Evolutionary conservation across 2,329 filamentous ascomycete genomes (phyloP), one percentile per base, ranked within the genome.

Genomic region (Plectosphaerella sp.): DNA sequence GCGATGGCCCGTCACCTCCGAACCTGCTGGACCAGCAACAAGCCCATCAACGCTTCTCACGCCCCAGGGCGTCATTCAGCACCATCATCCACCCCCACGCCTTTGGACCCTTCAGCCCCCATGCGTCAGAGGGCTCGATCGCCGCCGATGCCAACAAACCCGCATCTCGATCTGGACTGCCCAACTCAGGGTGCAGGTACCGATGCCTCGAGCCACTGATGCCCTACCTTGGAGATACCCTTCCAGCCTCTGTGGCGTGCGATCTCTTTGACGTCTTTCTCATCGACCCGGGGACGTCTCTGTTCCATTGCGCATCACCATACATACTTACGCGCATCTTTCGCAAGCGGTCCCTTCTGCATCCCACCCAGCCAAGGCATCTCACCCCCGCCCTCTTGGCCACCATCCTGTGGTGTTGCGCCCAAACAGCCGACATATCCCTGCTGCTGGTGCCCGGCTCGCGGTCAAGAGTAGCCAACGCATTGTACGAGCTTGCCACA

Each of bases 201-300:
- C 62, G 59, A 20, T 74, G 72, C 47, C 67, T 77, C 2, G 63
- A 71, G 5, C 67, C 71, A 1, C 59, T 77, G 1, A 56, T 76
- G 16, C 71, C 70, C 0, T 66, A 66, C 28, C 61, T 76, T 5
- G 54, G 64, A 20, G 63, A 67, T 43, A 69, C 73, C 45, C 63
- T 77, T 42, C 64, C 69, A 2, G 63, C 67, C 3, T 66, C 67
- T 3, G 63, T 75, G 2, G 75, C 75, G 1, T 76, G 72, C 49
- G 71, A 77, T 24, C 66, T 79, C 12, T 64, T 79, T 2, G 75
- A 78, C 47, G 67, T 76, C 1, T 79, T 74, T 55, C 68, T 79
- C 53, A 70, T 69, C 11, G 73, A 75, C 24, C 69, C 72, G 0
- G 72, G 70, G 4, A 72, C 66, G 50, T 72, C 71, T 4, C 61